Percentiles rank a stretch among this genome's conserved stretches.
These are phyloP conservation scores for Mortierella antarctica DNA, from an alignment of 192 early-diverging fungal species.

Conservation along the genomic window DNA sequence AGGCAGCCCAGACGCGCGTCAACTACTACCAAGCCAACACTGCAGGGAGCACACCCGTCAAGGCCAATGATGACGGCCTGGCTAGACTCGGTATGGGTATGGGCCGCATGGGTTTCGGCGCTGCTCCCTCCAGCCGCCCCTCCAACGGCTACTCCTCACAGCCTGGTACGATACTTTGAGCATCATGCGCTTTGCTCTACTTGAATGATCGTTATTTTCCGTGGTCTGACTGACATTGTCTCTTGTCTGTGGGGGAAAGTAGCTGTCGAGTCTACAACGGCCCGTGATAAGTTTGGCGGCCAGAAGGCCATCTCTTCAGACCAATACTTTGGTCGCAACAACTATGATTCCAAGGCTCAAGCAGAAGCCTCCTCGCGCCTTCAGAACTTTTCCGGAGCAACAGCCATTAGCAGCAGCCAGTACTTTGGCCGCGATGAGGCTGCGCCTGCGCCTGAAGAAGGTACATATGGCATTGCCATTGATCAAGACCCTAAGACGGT, in stretches of 20 bases:
- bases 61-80: slow-evolving; percentile 57
- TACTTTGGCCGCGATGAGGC: slow-evolving; percentile 83
- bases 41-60: slow-evolving; percentile 24
- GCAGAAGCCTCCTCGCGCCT: slow-evolving; percentile 67
- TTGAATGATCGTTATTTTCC: neutral
- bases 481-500: neutral
- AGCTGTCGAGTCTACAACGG: slow-evolving; percentile 59
- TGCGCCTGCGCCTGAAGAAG: slow-evolving; percentile 44
- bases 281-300: slow-evolving; percentile 82
- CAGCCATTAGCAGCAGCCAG: slow-evolving; percentile 84
- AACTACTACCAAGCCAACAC: slow-evolving; percentile 63
- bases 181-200: neutral
- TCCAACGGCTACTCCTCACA: slow-evolving; percentile 28
- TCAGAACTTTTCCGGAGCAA: slow-evolving; percentile 76
- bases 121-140: slow-evolving; percentile 32
- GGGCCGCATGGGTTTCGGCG: slow-evolving; percentile 72
- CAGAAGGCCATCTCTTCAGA: slow-evolving; percentile 93
- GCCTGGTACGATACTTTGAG: slow-evolving; percentile 17
- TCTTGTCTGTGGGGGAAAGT: neutral
- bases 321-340: slow-evolving; percentile 88
- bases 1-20: slow-evolving; percentile 24
- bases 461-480: neutral
- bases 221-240: neutral
- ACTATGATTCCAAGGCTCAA: slow-evolving; percentile 68
- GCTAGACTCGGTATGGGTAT: slow-evolving; percentile 78